Base-by-base conservation (phyloP, 139 green algal genomes). In the Chlorella sp. region DNA sequence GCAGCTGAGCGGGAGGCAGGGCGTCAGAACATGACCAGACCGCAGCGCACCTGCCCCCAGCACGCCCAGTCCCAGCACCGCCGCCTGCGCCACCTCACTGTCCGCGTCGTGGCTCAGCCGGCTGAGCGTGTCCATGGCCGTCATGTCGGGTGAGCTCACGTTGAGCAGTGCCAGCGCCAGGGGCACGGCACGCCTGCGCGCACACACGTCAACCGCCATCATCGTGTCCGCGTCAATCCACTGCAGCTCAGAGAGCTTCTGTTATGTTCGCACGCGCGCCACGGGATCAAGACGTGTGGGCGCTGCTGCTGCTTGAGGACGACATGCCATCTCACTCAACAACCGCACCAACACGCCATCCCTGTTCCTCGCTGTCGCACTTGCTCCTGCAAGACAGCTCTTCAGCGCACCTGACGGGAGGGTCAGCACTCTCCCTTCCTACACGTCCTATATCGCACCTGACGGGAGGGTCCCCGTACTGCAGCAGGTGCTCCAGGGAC, bases 91-190 rank as follows among this genome's bases (percentile, higher is more conserved):
- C 24, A 90, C 84, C 79, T 92, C 84, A 2, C 69, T 72, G 77
- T 97, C 93, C 20, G 82, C 85, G 78, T 99, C 95, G 77, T 99
- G 95, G 55, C 78, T 94, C 6, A 99, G 85, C 10, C 95, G 76
- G 74, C 84, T 89, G 34, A 99, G 91, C 24, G 89, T 92, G 83
- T 99, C 95, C 79, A 97, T 92, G 2, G 93, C 83, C 29, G 69
- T 65, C 65, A 97, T 83, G 71, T 93, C 89, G 4, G 95, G 95
- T 55, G 73, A 62, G 66, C 49, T 67, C 30, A 93, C 80, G 79
- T 96, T 92, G 34, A 99, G 90, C 71, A 98, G 73, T 3, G 89
- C 90, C 1, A 99, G 62, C 1, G 91, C 93, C 60, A 98, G 88
- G 6, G 95, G 95, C 34, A 98, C 92, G 0, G 87, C 92, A 3